These are phyloP conservation scores for Fusarium mundagurra DNA, from an alignment of 2,329 filamentous ascomycete genomes.

Conservation along the genomic window DNA sequence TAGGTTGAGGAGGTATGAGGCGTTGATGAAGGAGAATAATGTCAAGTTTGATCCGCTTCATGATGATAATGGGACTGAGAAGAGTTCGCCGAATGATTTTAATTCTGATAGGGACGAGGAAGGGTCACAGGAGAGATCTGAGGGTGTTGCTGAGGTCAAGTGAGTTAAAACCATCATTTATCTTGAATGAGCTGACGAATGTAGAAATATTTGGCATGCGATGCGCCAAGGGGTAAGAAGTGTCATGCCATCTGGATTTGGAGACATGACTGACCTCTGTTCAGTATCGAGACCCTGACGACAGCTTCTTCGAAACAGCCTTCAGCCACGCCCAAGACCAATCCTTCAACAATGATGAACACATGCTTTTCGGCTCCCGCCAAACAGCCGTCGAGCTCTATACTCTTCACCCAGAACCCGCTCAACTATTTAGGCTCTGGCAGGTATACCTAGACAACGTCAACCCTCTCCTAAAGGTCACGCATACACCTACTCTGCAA, in stretches of 20 bases:
- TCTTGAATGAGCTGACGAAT: background rate
- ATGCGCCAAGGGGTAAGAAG: slow-evolving; percentile 16
- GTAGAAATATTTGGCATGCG: slow-evolving; percentile 9
- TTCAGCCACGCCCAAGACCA: slow-evolving; percentile 59
- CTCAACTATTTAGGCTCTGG: slow-evolving; percentile 62
- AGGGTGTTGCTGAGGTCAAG: slow-evolving; percentile 21
- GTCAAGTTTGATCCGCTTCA: slow-evolving; percentile 62
- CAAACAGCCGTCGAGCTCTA: slow-evolving; percentile 55
- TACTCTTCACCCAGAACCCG: slow-evolving; percentile 59
- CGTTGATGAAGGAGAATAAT: slow-evolving; percentile 62
- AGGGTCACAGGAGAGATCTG: background rate
- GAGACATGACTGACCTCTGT: accelerated
- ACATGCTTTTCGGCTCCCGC: slow-evolving; percentile 63
- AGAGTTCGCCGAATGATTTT: background rate
- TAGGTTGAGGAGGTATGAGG: slow-evolving; percentile 66
- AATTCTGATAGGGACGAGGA: slow-evolving; percentile 17
- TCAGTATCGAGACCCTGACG: background rate
- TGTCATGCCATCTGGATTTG: too few relatives aligned
- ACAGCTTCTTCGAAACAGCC: slow-evolving; percentile 23
- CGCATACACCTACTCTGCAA: slow-evolving; percentile 66
- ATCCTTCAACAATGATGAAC: slow-evolving; percentile 53
- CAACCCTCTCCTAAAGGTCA: slow-evolving; percentile 67
- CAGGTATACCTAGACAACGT: slow-evolving; percentile 68
- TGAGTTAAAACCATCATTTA: background rate
- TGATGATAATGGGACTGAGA: slow-evolving; percentile 4